Base-by-base conservation (phyloP, 805 yeast species). In the Zygoascus flipseniorum region DNA sequence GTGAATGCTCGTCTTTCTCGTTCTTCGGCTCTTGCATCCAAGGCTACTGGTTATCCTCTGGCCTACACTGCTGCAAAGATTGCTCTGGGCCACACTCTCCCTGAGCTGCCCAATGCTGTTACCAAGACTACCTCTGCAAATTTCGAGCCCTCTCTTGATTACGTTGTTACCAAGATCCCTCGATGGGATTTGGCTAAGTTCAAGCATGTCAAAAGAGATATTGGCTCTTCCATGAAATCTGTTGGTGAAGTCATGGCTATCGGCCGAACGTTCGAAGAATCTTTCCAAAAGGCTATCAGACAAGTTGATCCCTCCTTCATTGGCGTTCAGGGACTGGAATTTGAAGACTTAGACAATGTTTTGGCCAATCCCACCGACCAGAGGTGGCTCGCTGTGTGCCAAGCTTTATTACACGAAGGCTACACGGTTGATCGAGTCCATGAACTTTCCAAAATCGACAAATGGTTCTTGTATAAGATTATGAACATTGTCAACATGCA, bases 181-280 rank as follows among this genome's bases (percentile, higher is more conserved):
- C 83, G 97, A 74, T 92, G 99, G 99, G 99, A 92, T 76, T 76
- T 92, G 70, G 72, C 93, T 62, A 92, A 92, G 78, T 93, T 92
- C 77, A 95, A 86, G 69, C 95, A 89, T 66, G 99, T 92, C 58
- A 86, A 88, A 70, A 82, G 96, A 71, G 89, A 85, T 58, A 86
- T 92, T 67, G 96, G 97, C 48, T 87, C 96, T 9, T 83, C 97
- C 45, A 92, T 92, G 99, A 92, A 92, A 72, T 90, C 97, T 55
- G 99, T 92, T 53, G 99, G 99, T 71, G 99, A 92, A 73, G 99
- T 92, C 55, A 92, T 92, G 99, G 95, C 97, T 47, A 93, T 92
- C 67, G 99, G 99, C 67, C 85, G 99, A 74, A 92, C 83, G 59
- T 92, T 92, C 68, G 99, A 92, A 76, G 99, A 92, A 75, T 86